Evolutionary conservation across 805 yeast species (phyloP).

Genomic region (Metschnikowia dekortorum): DNA sequence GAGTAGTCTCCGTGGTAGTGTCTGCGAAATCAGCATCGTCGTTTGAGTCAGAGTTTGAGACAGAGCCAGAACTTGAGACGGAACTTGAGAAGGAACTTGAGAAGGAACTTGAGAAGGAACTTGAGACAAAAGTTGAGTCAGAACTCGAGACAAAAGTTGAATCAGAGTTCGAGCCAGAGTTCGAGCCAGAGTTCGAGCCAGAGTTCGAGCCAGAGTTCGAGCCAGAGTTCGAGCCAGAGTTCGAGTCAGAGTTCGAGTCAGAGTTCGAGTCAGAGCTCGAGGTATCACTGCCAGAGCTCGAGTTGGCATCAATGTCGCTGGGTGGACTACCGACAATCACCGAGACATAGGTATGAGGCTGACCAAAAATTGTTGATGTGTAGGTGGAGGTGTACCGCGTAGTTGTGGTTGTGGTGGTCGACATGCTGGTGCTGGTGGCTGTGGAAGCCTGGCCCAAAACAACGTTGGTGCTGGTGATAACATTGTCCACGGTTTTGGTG

Average conservation of each 20-base stretch:
- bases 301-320: not conserved
- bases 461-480: constrained; percentile 29
- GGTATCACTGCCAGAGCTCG: not conserved
- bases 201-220: not conserved
- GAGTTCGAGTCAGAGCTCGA: not conserved
- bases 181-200: not conserved
- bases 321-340: not conserved
- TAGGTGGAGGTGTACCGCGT: constrained; percentile 42
- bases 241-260: not conserved
- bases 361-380: constrained; percentile 39
- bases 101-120: too few species aligned
- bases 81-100: too few species aligned
- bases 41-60: not conserved
- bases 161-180: not conserved
- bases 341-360: constrained; percentile 29
- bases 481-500: constrained; percentile 32
- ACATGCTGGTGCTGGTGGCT: constrained; percentile 23
- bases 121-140: not conserved
- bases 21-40: not conserved
- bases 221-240: not conserved
- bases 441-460: constrained; percentile 30
- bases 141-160: not conserved
- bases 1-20: not conserved
- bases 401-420: constrained; percentile 33
- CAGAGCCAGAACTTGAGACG: not conserved